A percentile compares a stretch with the other conserved stretches of the same genome.
Conservation (phyloP, 768 basidiomycete genomes). For the Suillus luteus region DNA sequence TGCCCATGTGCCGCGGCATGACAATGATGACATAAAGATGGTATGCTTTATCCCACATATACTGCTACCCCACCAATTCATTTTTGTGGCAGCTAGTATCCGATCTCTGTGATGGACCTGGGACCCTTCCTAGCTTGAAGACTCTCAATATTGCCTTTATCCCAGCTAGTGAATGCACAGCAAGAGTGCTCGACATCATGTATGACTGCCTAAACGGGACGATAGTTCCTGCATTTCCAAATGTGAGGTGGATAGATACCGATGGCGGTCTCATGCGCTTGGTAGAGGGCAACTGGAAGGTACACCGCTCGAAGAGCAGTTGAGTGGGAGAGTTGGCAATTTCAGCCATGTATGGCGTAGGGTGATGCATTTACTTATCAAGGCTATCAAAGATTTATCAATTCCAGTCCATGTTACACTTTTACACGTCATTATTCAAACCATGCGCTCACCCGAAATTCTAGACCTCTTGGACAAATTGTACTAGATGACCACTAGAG, state of each 20-base stretch:
- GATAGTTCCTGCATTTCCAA: slow-evolving; percentile 5
- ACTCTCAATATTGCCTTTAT: background rate
- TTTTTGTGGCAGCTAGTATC: background rate
- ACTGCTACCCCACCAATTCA: background rate
- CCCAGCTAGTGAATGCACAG: background rate
- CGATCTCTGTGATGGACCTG: slow-evolving; percentile 5
- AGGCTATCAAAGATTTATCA: background rate
- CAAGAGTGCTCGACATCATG: background rate
- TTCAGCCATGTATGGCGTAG: background rate
- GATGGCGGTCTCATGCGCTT: background rate
- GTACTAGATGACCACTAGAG: no score
- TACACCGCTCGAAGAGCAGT: background rate
- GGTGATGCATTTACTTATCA: background rate
- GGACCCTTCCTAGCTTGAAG: slow-evolving; percentile 8
- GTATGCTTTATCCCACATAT: background rate
- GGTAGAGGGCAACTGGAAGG: background rate
- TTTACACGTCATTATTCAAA: slow-evolving; percentile 16
- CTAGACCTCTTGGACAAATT: no score
- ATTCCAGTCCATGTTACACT: background rate
- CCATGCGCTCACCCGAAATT: no score
- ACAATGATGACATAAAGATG: background rate
- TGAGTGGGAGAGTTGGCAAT: background rate
- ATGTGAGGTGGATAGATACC: background rate
- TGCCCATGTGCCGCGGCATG: background rate
- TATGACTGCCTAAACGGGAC: background rate